Percentiles rank a stretch among this genome's conserved stretches.
These are phyloP conservation scores for Sinapis alba DNA, from an alignment of 441 rosid species.

Conservation along the genomic window DNA sequence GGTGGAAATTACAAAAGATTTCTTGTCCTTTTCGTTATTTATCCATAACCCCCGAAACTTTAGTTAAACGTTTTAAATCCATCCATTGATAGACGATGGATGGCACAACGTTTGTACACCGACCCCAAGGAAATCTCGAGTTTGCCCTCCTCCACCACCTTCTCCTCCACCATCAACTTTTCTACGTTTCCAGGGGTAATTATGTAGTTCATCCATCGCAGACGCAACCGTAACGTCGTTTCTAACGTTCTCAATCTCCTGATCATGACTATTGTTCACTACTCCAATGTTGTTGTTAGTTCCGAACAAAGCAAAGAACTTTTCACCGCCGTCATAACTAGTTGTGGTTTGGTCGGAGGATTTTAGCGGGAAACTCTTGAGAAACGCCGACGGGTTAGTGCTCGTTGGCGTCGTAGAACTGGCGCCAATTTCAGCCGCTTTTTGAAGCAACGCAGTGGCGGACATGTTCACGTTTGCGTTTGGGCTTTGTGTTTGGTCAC, in stretches of 20 bases:
- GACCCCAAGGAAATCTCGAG: constrained; percentile 94
- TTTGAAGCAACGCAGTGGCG: constrained; percentile 88
- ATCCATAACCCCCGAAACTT: neutral
- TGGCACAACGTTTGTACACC: constrained; percentile 64
- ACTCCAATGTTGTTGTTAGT: constrained; percentile 38
- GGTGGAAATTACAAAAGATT: constrained; percentile 37
- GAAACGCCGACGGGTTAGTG: constrained; percentile 46
- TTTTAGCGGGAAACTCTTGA: constrained; percentile 55
- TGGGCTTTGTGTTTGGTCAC: constrained; percentile 49
- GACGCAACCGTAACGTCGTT: constrained; percentile 57
- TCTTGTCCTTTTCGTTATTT: constrained; percentile 27
- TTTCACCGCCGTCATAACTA: constrained; percentile 47
- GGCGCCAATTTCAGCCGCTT: constrained; percentile 84
- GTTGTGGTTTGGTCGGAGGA: constrained; percentile 31
- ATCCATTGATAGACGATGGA: constrained; percentile 79
- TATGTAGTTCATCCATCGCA: constrained; percentile 46
- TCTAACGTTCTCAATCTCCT: constrained; percentile 46
- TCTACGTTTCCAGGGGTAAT: constrained; percentile 42
- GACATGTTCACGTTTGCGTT: constrained; percentile 63
- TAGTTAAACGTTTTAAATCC: constrained; percentile 51
- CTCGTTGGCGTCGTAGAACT: constrained; percentile 39
- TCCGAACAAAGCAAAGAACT: constrained; percentile 56
- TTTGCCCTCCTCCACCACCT: constrained; percentile 59
- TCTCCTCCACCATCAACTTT: constrained; percentile 46
- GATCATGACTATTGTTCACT: constrained; percentile 32